Base-by-base conservation (phyloP, 345 rosid species). In the Ceriops zippeliana region DNA sequence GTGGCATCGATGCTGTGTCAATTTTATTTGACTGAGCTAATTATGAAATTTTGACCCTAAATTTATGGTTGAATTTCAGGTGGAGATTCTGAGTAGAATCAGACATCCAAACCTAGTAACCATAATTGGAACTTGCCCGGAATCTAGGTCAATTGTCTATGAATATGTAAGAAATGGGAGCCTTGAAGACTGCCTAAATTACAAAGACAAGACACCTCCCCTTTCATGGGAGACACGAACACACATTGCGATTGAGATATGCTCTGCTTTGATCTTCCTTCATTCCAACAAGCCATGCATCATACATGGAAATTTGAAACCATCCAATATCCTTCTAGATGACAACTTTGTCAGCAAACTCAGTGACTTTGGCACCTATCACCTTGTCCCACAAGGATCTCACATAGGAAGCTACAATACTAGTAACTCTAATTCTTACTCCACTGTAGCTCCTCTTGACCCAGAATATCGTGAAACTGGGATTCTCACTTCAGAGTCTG, bases 51-150 rank as follows among this genome's bases (percentile, higher is more conserved):
- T 28, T 2, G 68, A 20, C n/a, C n/a, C 22, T 9, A 42, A 30
- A 3, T 17, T 27, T 9, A 28, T 57, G 46, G 66, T 37, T 51
- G 52, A 26, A 64, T 70, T 77, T 62, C 88, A 86, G 95, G 89
- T 85, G 28, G 97, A 89, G 80, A 64, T 85, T 66, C 78, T 91
- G 72, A 86, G 90, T 75, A 83, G 89, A 72, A 85, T 90, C 76
- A 84, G 97, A 78, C 98, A 93, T 85, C 97, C 97, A 52, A 84
- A 93, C 80, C 81, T 93, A 78, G 86, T 89, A 53, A 85, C 83
- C 26, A 28, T 93, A 31, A 74, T 93, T 61, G 98, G 97, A 69
- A 75, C 87, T 66, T 91, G 98, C 79, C 81, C 88, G 9, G 97
- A 90, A 75, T 86, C 92, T 27, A 85, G 87, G 75, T 86, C 97